A percentile compares a stretch with the other conserved stretches of the same genome.
These are phyloP conservation scores for Agroathelia rolfsii DNA, from an alignment of 1,284 basidiomycete genomes.

Conservation along the genomic window DNA sequence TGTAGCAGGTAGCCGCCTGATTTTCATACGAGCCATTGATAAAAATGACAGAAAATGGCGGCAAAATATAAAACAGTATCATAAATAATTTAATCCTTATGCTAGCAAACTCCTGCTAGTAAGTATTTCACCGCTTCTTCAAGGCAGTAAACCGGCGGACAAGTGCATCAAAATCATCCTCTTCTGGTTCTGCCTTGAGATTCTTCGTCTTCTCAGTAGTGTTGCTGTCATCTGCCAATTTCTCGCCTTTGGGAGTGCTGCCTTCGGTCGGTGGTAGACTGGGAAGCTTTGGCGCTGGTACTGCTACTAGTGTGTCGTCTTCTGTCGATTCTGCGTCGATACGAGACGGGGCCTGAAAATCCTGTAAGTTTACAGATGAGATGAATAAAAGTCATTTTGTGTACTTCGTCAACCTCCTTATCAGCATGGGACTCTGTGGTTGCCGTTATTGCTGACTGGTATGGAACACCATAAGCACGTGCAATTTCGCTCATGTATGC, in stretches of 20 bases:
- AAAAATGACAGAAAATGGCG: no score
- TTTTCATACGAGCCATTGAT: no score
- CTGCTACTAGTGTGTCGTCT: constrained; percentile 13
- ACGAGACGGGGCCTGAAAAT: constrained; percentile 2
- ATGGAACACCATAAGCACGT: constrained; percentile 69
- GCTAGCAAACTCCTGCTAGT: no score
- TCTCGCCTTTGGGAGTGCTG: constrained; percentile 16
- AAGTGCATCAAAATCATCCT: constrained; percentile 66
- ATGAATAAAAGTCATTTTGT: constrained; percentile 7
- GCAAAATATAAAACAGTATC: no score
- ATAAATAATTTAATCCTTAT: no score
- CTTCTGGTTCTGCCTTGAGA: constrained; percentile 20
- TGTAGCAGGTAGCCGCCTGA: no score
- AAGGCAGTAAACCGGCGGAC: constrained; percentile 68
- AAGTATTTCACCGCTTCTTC: constrained; percentile 67
- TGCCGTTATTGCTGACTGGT: background rate
- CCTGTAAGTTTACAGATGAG: constrained; percentile 2
- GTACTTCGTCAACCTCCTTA: constrained; percentile 27
- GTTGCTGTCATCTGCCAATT: constrained; percentile 8
- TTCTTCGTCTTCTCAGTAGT: constrained; percentile 16
- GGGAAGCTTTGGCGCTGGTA: constrained; percentile 30
- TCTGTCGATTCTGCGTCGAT: background rate
- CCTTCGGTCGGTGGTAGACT: constrained; percentile 38
- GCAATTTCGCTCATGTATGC: constrained; percentile 85
- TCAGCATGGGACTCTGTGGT: constrained; percentile 12